Percentiles rank a stretch among this genome's conserved stretches.
phyloP scores from a whole-genome alignment of 495 filamentous ascomycete genomes.

The Neurospora terricola region DNA sequence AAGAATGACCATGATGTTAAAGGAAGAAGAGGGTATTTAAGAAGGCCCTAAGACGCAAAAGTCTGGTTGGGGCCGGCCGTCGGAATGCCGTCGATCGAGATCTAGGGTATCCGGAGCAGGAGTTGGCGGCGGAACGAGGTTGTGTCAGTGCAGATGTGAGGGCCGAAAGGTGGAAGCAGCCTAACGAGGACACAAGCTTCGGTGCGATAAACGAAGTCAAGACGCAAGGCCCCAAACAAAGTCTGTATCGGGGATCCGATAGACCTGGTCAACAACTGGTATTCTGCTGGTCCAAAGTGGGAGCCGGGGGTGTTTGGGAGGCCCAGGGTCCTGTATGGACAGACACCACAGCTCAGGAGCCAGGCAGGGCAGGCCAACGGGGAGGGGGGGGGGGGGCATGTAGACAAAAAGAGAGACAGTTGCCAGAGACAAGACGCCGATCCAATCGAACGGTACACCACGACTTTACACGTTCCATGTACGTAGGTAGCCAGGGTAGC shows the following conservation, averaged over 20 bases:
- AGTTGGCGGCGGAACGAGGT: not conserved
- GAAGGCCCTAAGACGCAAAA: not conserved
- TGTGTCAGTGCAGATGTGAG: not conserved
- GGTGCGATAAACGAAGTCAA: slow-evolving; percentile 4
- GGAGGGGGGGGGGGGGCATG: not conserved
- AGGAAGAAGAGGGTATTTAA: slow-evolving; percentile 5
- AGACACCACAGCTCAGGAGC: not conserved
- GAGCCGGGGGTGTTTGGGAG: not conserved
- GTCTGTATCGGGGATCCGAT: not conserved
- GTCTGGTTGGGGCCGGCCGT: not conserved
- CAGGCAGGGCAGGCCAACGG: not conserved
- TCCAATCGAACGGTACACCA: not conserved
- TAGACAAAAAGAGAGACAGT: not conserved
- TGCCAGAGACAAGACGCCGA: not conserved
- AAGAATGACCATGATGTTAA: not conserved
- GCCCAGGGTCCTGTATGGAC: not conserved
- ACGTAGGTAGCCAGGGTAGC: not conserved
- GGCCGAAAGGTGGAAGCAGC: not conserved
- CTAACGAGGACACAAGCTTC: not conserved
- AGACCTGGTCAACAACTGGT: not conserved
- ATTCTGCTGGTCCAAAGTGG: not conserved
- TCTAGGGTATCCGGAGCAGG: not conserved
- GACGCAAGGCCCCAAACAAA: not conserved
- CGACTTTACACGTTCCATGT: not conserved
- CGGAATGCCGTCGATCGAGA: slow-evolving; percentile 1